These are phyloP conservation scores for Beauveria brongniartii DNA, from an alignment of 2,329 filamentous ascomycete species.

Conservation along the genomic window DNA sequence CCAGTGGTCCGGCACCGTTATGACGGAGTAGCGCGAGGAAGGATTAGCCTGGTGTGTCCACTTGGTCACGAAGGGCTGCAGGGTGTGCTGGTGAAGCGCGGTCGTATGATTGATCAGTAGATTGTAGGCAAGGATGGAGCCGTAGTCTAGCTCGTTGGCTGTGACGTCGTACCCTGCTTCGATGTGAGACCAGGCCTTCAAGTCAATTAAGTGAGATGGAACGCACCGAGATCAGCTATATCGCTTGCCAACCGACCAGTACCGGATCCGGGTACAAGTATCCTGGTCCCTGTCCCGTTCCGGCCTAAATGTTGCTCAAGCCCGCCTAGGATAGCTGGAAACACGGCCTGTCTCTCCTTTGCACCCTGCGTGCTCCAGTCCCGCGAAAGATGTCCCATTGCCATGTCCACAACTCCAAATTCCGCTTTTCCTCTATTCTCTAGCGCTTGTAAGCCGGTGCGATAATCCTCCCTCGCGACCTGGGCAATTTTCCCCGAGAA, in stretches of 20 bases:
- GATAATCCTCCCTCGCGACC: not conserved
- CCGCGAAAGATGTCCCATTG: not conserved
- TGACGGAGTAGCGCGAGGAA: not conserved
- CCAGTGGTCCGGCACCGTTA: not conserved
- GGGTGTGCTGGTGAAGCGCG: not conserved
- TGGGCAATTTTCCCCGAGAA: not conserved
- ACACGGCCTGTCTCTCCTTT: not conserved
- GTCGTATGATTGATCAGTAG: not conserved
- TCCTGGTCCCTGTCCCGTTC: not conserved
- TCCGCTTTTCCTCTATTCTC: not conserved
- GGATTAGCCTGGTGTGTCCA: not conserved
- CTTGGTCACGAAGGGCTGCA: not conserved
- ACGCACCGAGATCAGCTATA: not conserved
- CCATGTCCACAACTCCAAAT: not conserved
- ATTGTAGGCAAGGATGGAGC: not conserved
- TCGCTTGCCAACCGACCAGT: not conserved
- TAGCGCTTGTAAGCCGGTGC: not conserved
- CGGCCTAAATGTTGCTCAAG: not conserved
- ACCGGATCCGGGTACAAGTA: not conserved
- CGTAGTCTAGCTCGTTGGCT: not conserved
- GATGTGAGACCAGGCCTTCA: not conserved
- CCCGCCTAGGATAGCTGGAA: not conserved
- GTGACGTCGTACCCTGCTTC: not conserved
- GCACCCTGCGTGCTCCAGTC: not conserved
- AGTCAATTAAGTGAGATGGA: not conserved